Base-by-base conservation (phyloP, 2,329 filamentous ascomycete species). In the Cordyceps javanica region DNA sequence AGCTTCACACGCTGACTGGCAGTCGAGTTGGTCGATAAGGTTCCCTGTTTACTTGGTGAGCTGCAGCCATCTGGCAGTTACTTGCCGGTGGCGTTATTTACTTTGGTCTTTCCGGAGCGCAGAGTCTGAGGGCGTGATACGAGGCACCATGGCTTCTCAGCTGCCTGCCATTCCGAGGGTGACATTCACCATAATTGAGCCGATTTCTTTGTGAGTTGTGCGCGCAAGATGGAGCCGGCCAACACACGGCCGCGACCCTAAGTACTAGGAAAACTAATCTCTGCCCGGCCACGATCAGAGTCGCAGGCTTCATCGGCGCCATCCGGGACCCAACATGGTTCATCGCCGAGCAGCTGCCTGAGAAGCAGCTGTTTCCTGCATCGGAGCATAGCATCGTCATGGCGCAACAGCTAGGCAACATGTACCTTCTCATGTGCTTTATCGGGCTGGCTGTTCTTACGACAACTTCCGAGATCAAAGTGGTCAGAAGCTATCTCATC, bases 161-260 rank as follows among this genome's bases (percentile, higher is more conserved):
- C 77, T 90, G 23, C 86, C 87, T 2, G 66, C 77, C 3, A 76
- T 89, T 65, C 87, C 87, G 13, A 78, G 85, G 60, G 68, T 87
- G 49, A 74, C 89, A 50, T 89, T 90, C 62, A 87, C 84, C 30
- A 69, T 89, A 55, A 67, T 89, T 42, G 87, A 90, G 70, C 87
- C 87, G 32, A 74, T 89, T 59, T 86, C 85, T 21, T 76, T 88
- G 85, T 88, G 77, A 72, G 79, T 50, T 45, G 16, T 44, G 26
- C 52, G 21, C 53, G 62, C 62, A 25, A 59, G 39, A 36, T 48
- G 30, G 19, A 28, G n/a, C 19, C 59, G 39, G 60, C 48, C 41
- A 30, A 46, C 28, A 48, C 6, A 11, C 30, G 14, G 26, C 54
- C 54, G 36, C 21, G 5, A 41, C 23, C 41, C 8, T n/a, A n/a